Evolutionary conservation across 805 yeast species (phyloP), one percentile per base, ranked within the genome.

Genomic region (Candida orba): DNA sequence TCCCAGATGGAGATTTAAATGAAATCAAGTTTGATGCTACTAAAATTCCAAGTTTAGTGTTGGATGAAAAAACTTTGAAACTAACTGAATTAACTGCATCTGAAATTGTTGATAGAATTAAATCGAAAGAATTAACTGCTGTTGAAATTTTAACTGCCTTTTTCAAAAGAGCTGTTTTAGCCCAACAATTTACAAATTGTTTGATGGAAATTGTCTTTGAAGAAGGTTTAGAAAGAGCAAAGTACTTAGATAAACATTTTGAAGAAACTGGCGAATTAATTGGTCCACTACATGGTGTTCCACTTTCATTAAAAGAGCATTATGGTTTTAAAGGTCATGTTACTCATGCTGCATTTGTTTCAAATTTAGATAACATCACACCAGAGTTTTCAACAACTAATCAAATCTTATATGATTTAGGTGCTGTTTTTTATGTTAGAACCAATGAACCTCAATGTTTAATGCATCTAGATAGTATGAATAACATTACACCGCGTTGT

Each of bases 221-320:
- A 36, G 85, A 79, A 48, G 90, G 84, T n/a, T 54, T 77, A 37
- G 53, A 58, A 37, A 66, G 77, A 47, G 84, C 85, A 10, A 54
- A 72, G 52, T 76, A 72, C 53, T 65, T 79, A 49, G 86, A 81
- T 64, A 76, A 76, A 2, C 69, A 71, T 49, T 59, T 66, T 36
- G 62, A 58, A 15, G 65, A 67, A 39, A 67, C 74, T 41, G 79
- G 79, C n/a, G 62, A 72, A 45, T 65, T 78, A 1, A 59, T 75
- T 32, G 89, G 88, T 35, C 84, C 86, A 10, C 62, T 81, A 45
- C 88, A 81, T 52, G 88, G 88, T 36, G 64, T 81, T 34, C 88
- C 88, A 15, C 60, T 82, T 36, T 80, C 87, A 0, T 62, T 81
- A 36, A 82, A 81, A 54, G 88, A 82, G 56, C 87, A 80, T 56